Conservation (phyloP, 192 early-diverging fungal genomes). For the Nowakowskiella sp. region DNA sequence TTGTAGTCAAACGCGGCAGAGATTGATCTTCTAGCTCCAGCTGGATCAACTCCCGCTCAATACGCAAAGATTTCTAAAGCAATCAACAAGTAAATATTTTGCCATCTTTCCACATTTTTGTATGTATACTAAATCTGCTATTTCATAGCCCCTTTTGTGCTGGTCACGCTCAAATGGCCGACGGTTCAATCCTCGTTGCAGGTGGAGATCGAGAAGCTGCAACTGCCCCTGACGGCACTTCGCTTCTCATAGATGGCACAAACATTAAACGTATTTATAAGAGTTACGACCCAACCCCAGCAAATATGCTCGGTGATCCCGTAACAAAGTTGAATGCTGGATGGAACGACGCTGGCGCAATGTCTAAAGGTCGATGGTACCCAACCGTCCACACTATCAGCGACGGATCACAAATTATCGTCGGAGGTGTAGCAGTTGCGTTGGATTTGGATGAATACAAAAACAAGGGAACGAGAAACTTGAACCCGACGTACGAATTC, state of each 20-base stretch:
- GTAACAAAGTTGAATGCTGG: too few species aligned
- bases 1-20: too few species aligned
- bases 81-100: too few species aligned
- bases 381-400: slow-evolving; percentile 3
- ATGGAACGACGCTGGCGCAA: not conserved
- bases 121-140: too few species aligned
- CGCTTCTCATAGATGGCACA: slow-evolving; percentile 5
- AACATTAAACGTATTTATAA: not conserved
- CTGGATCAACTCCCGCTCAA: too few species aligned
- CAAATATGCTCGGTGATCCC: too few species aligned
- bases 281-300: too few species aligned
- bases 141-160: slow-evolving; percentile 8
- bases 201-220: slow-evolving; percentile 9
- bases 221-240: not conserved
- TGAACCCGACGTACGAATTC: slow-evolving; percentile 6
- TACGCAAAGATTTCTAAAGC: too few species aligned
- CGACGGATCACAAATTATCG: not conserved
- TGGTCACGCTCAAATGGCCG: slow-evolving; percentile 13
- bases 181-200: slow-evolving; percentile 8
- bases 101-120: too few species aligned
- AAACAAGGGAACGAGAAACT: slow-evolving; percentile 4
- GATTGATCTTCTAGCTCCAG: too few species aligned
- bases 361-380: slow-evolving; percentile 2
- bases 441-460: not conserved
- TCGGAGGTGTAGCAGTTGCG: not conserved